These are phyloP conservation scores for Cryphonectria naterciae DNA, from an alignment of 2,329 filamentous ascomycete species.

Conservation along the genomic window DNA sequence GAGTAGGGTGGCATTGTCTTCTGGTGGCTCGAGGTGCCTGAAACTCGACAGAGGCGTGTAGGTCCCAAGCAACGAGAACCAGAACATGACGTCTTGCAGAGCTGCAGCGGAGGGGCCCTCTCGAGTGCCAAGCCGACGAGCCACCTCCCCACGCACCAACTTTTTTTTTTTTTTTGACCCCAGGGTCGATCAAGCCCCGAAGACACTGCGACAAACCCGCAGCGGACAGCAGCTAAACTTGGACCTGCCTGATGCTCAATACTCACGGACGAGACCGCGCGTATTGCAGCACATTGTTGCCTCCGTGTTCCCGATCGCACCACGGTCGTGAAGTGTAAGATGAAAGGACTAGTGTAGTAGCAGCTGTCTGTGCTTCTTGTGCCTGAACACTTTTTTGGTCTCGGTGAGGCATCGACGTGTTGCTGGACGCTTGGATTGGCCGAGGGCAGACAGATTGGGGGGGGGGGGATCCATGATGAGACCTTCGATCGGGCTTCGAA, in stretches of 20 bases:
- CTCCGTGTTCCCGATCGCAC: slow-evolving; percentile 3
- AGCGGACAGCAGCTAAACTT: slow-evolving; percentile 32
- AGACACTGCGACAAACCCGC: background rate
- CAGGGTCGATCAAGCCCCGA: slow-evolving; percentile 25
- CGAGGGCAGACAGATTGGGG: background rate
- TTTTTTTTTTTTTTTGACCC: background rate
- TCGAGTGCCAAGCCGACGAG: slow-evolving; percentile 13
- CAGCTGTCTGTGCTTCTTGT: background rate
- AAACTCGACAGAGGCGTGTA: background rate
- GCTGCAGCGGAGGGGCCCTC: background rate
- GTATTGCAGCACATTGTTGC: background rate
- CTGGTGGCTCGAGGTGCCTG: background rate
- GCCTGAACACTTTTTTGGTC: background rate
- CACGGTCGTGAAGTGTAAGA: background rate
- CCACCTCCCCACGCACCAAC: background rate
- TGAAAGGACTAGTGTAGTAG: slow-evolving; percentile 7
- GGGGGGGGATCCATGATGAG: background rate
- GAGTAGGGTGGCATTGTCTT: background rate
- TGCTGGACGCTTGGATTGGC: background rate
- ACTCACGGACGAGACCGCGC: slow-evolving; percentile 29
- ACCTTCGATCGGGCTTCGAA: slow-evolving; percentile 21
- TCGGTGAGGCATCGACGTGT: slow-evolving; percentile 9
- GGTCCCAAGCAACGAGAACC: background rate
- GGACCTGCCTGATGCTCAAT: slow-evolving; percentile 25
- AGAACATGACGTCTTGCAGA: background rate